Percentiles rank a stretch among this genome's conserved stretches.
Conservation (phyloP, 805 yeast genomes). For the Candida koratica region DNA sequence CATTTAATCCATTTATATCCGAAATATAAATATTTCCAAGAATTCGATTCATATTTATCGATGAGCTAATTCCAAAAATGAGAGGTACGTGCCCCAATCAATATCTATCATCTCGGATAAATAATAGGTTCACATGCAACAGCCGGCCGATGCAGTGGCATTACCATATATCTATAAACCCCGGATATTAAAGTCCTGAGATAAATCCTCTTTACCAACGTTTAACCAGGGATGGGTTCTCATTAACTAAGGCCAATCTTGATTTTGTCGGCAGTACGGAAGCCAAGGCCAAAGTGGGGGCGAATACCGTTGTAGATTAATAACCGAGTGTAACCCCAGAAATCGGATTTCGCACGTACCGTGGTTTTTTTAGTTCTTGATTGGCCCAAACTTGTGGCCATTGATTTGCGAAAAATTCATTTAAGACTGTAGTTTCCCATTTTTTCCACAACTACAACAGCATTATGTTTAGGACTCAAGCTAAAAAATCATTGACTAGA, state of each 20-base stretch:
- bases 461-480: constrained; percentile 7
- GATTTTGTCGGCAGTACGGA: no score
- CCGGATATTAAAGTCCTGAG: constrained; percentile 3
- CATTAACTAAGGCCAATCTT: no score
- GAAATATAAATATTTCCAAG: constrained; percentile 79
- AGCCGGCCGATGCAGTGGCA: background rate
- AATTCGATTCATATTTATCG: constrained; percentile 45
- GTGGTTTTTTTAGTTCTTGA: constrained; percentile 1
- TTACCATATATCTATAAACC: background rate
- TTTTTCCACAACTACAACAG: background rate
- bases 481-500: constrained; percentile 5
- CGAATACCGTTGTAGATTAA: constrained; percentile 1
- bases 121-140: constrained; percentile 5
- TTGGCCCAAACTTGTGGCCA: constrained; percentile 6
- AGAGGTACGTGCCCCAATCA: no score
- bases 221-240: no score
- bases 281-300: constrained; percentile 5
- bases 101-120: constrained; percentile 2
- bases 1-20: constrained; percentile 60
- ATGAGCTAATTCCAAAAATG: no score
- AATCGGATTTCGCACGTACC: constrained; percentile 7
- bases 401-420: constrained; percentile 8
- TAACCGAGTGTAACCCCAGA: constrained; percentile 8
- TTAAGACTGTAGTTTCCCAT: constrained; percentile 6
- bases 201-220: no score